Evolutionary conservation across 345 rosid genomes (phyloP).

Genomic region (Raphanus sativus): DNA sequence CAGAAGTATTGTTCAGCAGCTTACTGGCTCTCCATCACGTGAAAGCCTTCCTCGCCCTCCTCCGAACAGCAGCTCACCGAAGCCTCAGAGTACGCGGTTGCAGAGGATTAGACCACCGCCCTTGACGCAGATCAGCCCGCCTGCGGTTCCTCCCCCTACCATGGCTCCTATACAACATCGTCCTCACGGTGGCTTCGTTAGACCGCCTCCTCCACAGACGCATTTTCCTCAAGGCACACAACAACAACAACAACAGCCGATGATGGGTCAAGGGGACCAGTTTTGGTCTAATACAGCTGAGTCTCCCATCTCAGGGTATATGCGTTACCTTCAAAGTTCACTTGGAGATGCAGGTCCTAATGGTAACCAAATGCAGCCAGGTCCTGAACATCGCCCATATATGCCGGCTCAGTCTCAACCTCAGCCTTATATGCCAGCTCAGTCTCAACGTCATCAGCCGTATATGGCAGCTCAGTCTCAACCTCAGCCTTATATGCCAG

Average conservation of each 20-base stretch:
- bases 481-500: not conserved
- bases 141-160: constrained; percentile 45
- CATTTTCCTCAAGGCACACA: constrained; percentile 33
- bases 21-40: constrained; percentile 81
- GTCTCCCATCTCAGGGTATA: constrained; percentile 75
- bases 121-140: constrained; percentile 63
- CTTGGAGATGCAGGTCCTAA: constrained; percentile 48
- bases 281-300: constrained; percentile 61
- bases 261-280: constrained; percentile 51
- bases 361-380: constrained; percentile 50
- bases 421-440: not conserved
- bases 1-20: constrained; percentile 82
- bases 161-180: constrained; percentile 21
- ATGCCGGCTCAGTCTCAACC: constrained; percentile 5
- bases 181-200: constrained; percentile 6
- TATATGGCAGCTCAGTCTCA: not conserved
- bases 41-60: constrained; percentile 86
- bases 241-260: constrained; percentile 36
- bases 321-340: constrained; percentile 79
- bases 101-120: constrained; percentile 90
- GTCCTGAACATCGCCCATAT: constrained; percentile 15
- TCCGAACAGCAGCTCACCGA: constrained; percentile 60
- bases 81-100: constrained; percentile 74
- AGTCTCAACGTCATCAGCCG: not conserved
- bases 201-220: constrained; percentile 1